Evolutionary conservation across 257 asterid genomes (phyloP), one percentile per base, ranked within the genome.

Genomic region (Solanum chiquidenum): DNA sequence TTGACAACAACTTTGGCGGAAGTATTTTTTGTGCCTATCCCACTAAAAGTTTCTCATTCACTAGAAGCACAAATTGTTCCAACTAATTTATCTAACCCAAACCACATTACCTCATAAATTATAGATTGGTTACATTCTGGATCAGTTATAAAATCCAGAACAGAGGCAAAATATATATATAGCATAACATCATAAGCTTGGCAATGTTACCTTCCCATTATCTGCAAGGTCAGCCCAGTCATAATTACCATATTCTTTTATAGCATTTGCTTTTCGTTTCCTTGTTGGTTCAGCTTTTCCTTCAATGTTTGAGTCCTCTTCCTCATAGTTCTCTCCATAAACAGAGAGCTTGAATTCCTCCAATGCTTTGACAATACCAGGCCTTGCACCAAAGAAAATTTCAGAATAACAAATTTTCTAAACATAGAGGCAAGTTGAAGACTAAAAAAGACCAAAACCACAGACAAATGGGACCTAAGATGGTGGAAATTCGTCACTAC

Each of bases 201-300:
- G 21, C 75, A 33, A 66, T 83, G 14, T 89, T 87, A 96, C 99
- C 99, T 94, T 90, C 90, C 99, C 99, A 58, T 90, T 93, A 88
- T 95, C 99, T 5, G 99, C 99, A 88, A 95, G 98, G 86, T 93
- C 96, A 73, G 91, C 10, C 99, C 99, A 97, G 88, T 91, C 93
- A 84, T 93, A 90, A 86, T 91, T 92, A 68, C 92, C 88, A 52
- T 90, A 95, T 88, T 92, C 95, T 94, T 93, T 92, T 10, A 77
- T 86, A 37, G 98, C 98, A 90, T 86, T 88, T 86, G 95, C 95
- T 93, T 97, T 97, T 84, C 99, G 91, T 89, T 97, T 97, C 80
- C 89, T 93, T 31, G 98, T 90, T 71, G 95, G 92, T 69, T 93
- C 95, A 74, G 91, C 87, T 91, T 94, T 96, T 86, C 64, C 92